Evolutionary conservation across 1,139 yeast genomes (phyloP).

Genomic region (Kodamaea derodonti): DNA sequence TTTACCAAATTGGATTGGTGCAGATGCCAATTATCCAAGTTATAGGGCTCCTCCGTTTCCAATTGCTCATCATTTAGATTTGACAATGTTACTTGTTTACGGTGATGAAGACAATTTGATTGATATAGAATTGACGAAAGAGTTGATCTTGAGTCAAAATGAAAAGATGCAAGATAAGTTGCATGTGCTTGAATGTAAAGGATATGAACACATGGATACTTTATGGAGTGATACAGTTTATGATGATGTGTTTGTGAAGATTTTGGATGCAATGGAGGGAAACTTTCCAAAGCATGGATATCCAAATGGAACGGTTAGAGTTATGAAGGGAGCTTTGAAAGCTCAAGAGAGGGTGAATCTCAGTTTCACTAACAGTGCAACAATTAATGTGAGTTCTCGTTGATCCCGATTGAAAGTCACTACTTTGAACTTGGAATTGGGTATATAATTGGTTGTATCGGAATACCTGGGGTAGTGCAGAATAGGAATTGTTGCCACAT

Average conservation of each 20-base stretch:
- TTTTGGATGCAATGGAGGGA: slow-evolving; percentile 8
- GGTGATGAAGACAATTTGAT: slow-evolving; percentile 42
- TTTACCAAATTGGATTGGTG: slow-evolving; percentile 14
- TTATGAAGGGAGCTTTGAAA: slow-evolving; percentile 1
- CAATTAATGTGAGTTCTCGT: too few species aligned
- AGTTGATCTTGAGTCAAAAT: slow-evolving; percentile 24
- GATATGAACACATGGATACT: slow-evolving; percentile 37
- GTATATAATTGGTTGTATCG: too few species aligned
- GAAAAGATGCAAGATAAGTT: slow-evolving; percentile 22
- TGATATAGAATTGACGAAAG: slow-evolving; percentile 32
- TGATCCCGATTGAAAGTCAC: too few species aligned
- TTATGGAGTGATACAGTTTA: slow-evolving; percentile 31
- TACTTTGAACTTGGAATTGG: too few species aligned
- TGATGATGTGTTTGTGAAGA: slow-evolving; percentile 23
- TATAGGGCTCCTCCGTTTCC: slow-evolving; percentile 59
- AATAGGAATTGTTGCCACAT: too few species aligned
- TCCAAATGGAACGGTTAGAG: slow-evolving; percentile 4
- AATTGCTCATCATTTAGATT: slow-evolving; percentile 31
- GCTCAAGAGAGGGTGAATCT: not conserved
- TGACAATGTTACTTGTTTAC: slow-evolving; percentile 40
- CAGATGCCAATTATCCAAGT: slow-evolving; percentile 19
- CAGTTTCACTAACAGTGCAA: too few species aligned
- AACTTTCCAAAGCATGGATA: slow-evolving; percentile 3
- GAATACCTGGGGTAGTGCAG: too few species aligned
- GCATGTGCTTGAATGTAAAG: slow-evolving; percentile 19